These are phyloP conservation scores for Acer saccharum DNA, from an alignment of 345 rosid species.

Conservation along the genomic window DNA sequence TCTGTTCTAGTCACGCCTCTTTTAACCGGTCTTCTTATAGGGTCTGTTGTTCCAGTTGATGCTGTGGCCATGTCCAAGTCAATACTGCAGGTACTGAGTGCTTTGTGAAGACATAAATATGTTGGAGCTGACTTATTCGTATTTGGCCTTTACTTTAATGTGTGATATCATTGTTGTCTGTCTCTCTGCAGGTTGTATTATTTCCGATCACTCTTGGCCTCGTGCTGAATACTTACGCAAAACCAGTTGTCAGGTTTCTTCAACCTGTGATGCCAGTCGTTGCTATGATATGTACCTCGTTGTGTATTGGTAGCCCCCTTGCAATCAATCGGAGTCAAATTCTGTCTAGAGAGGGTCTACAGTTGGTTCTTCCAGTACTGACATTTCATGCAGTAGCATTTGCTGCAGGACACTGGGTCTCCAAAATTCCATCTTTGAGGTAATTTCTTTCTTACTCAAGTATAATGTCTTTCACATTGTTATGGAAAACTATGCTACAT, in stretches of 20 bases:
- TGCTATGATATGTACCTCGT: conserved; percentile 88
- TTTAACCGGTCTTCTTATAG: conserved; percentile 73
- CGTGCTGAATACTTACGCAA: conserved; percentile 79
- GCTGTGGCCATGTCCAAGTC: conserved; percentile 96
- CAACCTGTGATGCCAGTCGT: conserved; percentile 88
- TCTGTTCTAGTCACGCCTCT: conserved; percentile 73
- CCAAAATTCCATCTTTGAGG: conserved; percentile 77
- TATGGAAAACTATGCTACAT: neutral
- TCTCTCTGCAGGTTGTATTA: conserved; percentile 72
- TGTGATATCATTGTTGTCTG: neutral
- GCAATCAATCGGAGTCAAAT: conserved; percentile 81
- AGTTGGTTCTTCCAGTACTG: conserved; percentile 72
- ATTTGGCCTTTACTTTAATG: conserved; percentile 1
- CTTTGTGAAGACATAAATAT: conserved; percentile 5
- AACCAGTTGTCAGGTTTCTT: conserved; percentile 67
- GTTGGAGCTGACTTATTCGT: neutral
- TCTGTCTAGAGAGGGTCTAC: conserved; percentile 67
- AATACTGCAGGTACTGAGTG: conserved; percentile 71
- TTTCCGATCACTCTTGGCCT: conserved; percentile 85
- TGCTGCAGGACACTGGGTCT: conserved; percentile 81
- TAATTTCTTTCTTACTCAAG: conserved; percentile 29
- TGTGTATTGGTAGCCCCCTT: conserved; percentile 96
- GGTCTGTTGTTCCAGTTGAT: conserved; percentile 93
- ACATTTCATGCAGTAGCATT: conserved; percentile 82
- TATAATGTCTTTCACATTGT: neutral